Base-by-base conservation (phyloP, 2,329 filamentous ascomycete species). In the Massarina eburnea region DNA sequence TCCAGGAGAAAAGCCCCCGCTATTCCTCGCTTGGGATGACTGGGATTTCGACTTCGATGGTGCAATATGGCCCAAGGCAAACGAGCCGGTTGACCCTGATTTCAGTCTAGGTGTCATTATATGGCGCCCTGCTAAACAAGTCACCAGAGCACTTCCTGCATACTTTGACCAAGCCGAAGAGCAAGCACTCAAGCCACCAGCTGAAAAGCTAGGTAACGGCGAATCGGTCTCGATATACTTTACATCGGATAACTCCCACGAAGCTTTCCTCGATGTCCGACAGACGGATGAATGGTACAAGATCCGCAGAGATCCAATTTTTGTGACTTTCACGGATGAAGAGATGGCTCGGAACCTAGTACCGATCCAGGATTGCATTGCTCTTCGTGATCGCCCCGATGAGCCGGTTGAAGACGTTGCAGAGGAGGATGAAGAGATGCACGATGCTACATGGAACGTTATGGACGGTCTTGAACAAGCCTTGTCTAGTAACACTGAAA, bases 191-290 rank as follows among this genome's bases (percentile, higher is more conserved):
- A 70, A 71, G 19, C 68, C 71, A 12, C 62, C 66, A 8, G 61
- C 66, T 2, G 61, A 69, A 15, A 61, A 57, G 34, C 50, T 71
- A 6, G 56, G 58, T 18, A 71, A 74, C 20, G 74, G 73, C 12
- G 71, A 73, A 39, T 76, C 73, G 29, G 71, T 78, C 3, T 81
- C 78, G 1, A 71, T 75, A 41, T 80, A 80, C 48, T 75, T 78
- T 51, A 71, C 67, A 4, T 50, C 65, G 3, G 67, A 72, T 10
- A 73, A 72, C 45, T 64, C 68, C 2, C 68, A 76, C 15, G 72
- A 78, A 46, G 71, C 72, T 14, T 67, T 72, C 43, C 55, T 74
- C 27, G 73, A 76, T 49, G 72, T 80, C 14, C 66, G 74, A 43
- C 71, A 79, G 48, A 79, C 75, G 0, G 71, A 75, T 29, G 67